A percentile compares a stretch with the other conserved stretches of the same genome.
Evolutionary conservation across 257 asterid genomes (phyloP).

Genomic region (Nicotiana sylvestris): DNA sequence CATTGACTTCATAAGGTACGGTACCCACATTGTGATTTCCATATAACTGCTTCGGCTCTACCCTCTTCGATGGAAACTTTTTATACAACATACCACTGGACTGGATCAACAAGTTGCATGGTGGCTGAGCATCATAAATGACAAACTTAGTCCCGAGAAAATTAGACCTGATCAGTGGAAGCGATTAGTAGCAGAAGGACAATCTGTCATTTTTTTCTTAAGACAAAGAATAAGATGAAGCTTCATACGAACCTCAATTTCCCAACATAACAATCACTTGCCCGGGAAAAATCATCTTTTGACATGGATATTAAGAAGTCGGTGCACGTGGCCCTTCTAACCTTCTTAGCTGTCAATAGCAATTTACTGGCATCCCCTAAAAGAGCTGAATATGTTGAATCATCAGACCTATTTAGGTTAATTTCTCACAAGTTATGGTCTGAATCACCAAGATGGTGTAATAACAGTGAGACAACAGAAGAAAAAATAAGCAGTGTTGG

Average conservation of each 20-base stretch:
- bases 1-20: constrained; percentile 56
- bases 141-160: constrained; percentile 59
- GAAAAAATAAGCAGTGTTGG: not conserved
- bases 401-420: constrained; percentile 6
- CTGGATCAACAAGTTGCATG: constrained; percentile 30
- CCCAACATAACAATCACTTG: constrained; percentile 46
- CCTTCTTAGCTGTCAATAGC: constrained; percentile 56
- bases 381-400: constrained; percentile 36
- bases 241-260: constrained; percentile 39
- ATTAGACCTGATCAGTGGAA: constrained; percentile 43
- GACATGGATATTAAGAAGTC: constrained; percentile 50
- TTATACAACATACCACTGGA: constrained; percentile 32
- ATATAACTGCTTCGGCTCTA: constrained; percentile 32
- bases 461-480: not conserved
- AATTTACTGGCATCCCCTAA: constrained; percentile 58
- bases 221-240: not conserved
- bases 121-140: constrained; percentile 45
- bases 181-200: not conserved
- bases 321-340: constrained; percentile 47
- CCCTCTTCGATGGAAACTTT: constrained; percentile 40
- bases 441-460: not conserved
- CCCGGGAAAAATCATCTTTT: constrained; percentile 49
- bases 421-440: not conserved
- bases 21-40: constrained; percentile 50
- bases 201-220: not conserved